Base-by-base conservation (phyloP, 768 basidiomycete species). In the Xerocomellus intermedius region DNA sequence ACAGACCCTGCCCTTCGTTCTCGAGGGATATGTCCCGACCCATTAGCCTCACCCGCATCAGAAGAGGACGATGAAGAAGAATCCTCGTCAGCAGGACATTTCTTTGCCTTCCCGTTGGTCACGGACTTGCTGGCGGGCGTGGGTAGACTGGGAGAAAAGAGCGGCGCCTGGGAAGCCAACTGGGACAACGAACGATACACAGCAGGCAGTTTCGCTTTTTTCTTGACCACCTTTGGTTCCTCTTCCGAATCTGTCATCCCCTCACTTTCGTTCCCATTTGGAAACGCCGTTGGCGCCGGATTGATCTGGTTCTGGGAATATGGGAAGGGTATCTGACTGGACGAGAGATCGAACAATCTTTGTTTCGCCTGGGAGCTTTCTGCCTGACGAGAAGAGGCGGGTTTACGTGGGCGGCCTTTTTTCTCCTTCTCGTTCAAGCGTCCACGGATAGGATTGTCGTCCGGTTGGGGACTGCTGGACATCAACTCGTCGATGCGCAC, bases 1-100 rank as follows among this genome's bases (percentile, higher is more conserved):
- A 28, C 50, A n/a, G 63, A 68, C 2, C 84, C 85, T 37, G 87
- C 87, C 54, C 76, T 73, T 52, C 82, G 76, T 12, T 74, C 74
- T 57, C 69, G 75, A 30, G 87, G 87, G 53, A 89, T 87, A 66
- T 88, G 87, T n/a, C 79, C 62, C 17, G 70, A 69, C 30, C 55
- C 58, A n/a, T 48, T 57, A 1, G 35, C 67, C 35, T 61, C 79
- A 0, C 76, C 75, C 1, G 63, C 64, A 19, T 73, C 74, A 9
- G 71, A 72, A 37, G 78, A 79, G 5, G 81, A 78, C 7, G 77
- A 72, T 8, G 68, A 70, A 8, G 76, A 73, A 7, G 77, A 73
- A 24, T 60, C 55, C 17, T 62, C 58, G 4, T 48, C 45, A 9
- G 7, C 50, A 24, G 37, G n/a, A 33, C 53, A 55, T 28, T 58